A percentile compares a stretch with the other conserved stretches of the same genome.
Conservation (phyloP, 202 grass and related monocot genomes). For the Cymbopogon flexuosus region DNA sequence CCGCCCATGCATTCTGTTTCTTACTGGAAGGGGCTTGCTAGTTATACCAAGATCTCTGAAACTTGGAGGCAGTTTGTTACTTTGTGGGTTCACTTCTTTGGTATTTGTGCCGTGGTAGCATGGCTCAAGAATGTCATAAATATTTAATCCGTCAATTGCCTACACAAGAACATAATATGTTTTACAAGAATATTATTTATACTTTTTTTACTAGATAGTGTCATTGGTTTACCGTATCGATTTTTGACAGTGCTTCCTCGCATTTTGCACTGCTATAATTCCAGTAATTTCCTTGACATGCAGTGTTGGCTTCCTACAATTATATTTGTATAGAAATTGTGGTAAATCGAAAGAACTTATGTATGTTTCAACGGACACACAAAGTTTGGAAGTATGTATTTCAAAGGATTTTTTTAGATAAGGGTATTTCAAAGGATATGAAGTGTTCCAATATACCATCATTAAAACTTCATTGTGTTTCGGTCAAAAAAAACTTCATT, state of each 20-base stretch:
- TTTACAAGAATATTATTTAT: background rate
- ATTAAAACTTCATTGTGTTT: background rate
- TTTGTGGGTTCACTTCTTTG: slow-evolving; percentile 25
- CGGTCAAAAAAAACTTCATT: background rate
- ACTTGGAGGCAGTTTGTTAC: slow-evolving; percentile 51
- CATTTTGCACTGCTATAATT: slow-evolving; percentile 41
- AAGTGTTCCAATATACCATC: background rate
- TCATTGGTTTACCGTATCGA: slow-evolving; percentile 52
- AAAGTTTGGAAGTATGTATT: background rate
- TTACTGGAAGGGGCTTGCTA: slow-evolving; percentile 59
- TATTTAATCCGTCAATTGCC: slow-evolving; percentile 52
- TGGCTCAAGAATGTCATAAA: slow-evolving; percentile 94
- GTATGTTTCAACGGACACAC: background rate
- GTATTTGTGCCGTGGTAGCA: slow-evolving; percentile 62
- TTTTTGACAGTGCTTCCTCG: slow-evolving; percentile 27
- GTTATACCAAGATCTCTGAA: slow-evolving; percentile 82
- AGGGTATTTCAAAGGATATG: background rate
- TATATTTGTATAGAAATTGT: background rate
- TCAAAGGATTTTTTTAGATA: background rate
- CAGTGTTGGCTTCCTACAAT: slow-evolving; percentile 55
- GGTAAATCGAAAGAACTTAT: background rate
- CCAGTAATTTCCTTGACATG: slow-evolving; percentile 81
- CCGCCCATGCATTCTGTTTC: slow-evolving; percentile 88
- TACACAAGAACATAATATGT: slow-evolving; percentile 29
- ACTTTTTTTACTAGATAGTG: background rate